phyloP scores from a whole-genome alignment of 2,329 filamentous ascomycete genomes.

The Venturia oleaginea region DNA sequence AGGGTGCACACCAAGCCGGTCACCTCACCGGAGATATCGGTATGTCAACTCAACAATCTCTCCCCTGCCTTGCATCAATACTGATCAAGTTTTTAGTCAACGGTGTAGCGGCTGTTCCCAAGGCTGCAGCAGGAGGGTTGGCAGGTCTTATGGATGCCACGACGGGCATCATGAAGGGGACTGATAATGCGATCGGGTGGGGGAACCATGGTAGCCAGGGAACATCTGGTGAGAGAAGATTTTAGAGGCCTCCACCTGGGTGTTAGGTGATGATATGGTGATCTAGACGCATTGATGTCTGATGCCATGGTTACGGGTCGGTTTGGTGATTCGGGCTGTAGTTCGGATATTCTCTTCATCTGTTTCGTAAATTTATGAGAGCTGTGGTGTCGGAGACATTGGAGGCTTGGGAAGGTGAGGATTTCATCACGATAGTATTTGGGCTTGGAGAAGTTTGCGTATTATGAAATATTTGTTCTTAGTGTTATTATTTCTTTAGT shows the following conservation, averaged over 20 bases:
- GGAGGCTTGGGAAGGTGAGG: neutral
- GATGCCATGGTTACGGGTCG: too few species aligned
- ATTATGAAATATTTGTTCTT: neutral
- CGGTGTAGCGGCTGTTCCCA: neutral
- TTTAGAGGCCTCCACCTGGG: neutral
- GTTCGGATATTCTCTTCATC: neutral
- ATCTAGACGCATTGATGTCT: too few species aligned
- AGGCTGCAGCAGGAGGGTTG: neutral
- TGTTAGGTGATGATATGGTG: neutral
- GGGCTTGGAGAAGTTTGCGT: neutral
- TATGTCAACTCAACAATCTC: neutral
- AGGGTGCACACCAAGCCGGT: neutral
- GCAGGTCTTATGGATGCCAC: neutral
- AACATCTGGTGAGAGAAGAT: neutral
- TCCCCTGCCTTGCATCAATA: neutral
- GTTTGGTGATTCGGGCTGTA: neutral
- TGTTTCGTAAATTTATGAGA: too few species aligned
- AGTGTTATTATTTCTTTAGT: too few species aligned
- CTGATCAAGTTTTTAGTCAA: neutral
- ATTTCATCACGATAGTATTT: neutral
- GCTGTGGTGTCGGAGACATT: too few species aligned
- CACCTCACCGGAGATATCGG: neutral
- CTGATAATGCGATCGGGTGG: neutral
- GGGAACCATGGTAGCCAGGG: neutral
- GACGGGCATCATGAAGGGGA: neutral